These are phyloP conservation scores for Nakazawaea holstii DNA, from an alignment of 805 yeast genomes.

Conservation along the genomic window DNA sequence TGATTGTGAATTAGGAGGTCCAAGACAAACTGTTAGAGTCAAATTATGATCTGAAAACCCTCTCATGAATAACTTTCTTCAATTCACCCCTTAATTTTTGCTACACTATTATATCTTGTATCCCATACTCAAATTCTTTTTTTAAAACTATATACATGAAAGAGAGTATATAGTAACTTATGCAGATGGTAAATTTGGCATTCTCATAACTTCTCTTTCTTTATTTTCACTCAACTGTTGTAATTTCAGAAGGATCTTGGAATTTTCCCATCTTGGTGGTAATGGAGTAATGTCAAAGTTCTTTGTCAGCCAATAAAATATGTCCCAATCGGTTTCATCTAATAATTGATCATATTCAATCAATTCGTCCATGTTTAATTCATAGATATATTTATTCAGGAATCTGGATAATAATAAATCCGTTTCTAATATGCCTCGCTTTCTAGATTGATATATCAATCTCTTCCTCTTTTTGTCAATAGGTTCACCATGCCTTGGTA, in stretches of 20 bases:
- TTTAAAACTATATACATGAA: background rate
- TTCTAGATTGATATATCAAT: constrained; percentile 83
- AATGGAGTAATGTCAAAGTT: constrained; percentile 78
- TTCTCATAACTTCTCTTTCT: constrained; percentile 68
- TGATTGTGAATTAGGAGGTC: no score
- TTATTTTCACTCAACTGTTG: constrained; percentile 73
- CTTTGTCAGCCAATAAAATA: constrained; percentile 94
- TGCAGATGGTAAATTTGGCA: constrained; percentile 59
- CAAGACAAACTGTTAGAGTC: no score
- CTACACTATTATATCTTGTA: no score
- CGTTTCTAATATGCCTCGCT: constrained; percentile 92
- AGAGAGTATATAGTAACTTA: no score
- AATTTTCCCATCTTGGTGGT: constrained; percentile 80
- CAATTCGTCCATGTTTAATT: constrained; percentile 57
- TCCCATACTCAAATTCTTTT: no score
- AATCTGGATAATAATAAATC: constrained; percentile 82
- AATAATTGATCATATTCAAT: constrained; percentile 81
- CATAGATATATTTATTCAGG: constrained; percentile 66
- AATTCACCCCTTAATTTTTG: no score
- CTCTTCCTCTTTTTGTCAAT: constrained; percentile 79
- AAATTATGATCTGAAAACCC: no score
- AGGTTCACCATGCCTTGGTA: constrained; percentile 69
- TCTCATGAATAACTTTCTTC: background rate
- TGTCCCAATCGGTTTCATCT: constrained; percentile 98
- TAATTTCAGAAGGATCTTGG: constrained; percentile 55